Evolutionary conservation across 2,329 filamentous ascomycete species (phyloP), one percentile per base, ranked within the genome.

Genomic region (Cladosporium sp.): DNA sequence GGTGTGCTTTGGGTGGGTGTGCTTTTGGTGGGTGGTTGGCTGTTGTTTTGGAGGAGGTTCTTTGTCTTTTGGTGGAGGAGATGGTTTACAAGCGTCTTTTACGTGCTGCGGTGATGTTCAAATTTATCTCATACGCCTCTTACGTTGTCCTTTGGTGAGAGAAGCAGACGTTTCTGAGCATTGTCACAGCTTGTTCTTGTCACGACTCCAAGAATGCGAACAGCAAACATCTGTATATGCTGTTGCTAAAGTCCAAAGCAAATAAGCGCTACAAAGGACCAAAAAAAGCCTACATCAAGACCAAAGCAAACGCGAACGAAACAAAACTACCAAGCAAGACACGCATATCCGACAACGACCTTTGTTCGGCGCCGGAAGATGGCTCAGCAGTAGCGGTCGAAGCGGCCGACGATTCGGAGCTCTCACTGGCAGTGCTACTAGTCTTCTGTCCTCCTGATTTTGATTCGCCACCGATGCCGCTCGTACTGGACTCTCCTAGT

Each of bases 401-500:
- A 32, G 39, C 10, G n/a, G 39, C 39, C 39, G 39, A 11, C 21
- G 39, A 46, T n/a, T 23, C 39, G 21, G 39, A 46, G n/a, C 2
- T 46, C n/a, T 21, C n/a, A 5, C 39, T 46, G n/a, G 39, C 10
- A 5, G n/a, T 46, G n/a, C 51, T 54, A 5, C 26, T 13, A 8
- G 21, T 13, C 16, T 13, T 18, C 14, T 28, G 2, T 3, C 18
- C 51, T n/a, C 16, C 26, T 30, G 26, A 28, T 5, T 25, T 23
- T n/a, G 26, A 10, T n/a, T 14, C 30, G 14, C 30, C 43, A 18
- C 30, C 30, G 16, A 59, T 16, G 21, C 63, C 63, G 16, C 63
- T 65, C 26, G 39, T 34, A 16, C 51, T 59, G 16, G 28, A 21
- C 28, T 30, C n/a, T n/a, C 63, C 63, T 18, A 59, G 39, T 8